phyloP scores from a whole-genome alignment of 345 rosid species.

The Lepidium didymum region DNA sequence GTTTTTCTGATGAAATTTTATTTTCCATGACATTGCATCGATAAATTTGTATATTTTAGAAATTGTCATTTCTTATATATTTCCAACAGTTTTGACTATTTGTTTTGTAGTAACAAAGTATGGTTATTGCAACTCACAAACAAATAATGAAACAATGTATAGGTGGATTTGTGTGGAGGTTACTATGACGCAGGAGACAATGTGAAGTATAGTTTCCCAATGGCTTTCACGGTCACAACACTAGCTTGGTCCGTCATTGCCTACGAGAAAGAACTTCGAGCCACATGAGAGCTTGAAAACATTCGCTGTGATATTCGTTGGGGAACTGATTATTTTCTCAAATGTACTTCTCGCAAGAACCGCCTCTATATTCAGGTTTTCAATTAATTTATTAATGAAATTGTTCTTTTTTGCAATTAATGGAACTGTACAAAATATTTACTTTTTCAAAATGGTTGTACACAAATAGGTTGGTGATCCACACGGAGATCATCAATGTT shows the following conservation, averaged over 20 bases:
- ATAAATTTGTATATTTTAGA: too few species aligned
- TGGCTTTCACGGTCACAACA: conserved; percentile 89
- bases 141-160: not conserved
- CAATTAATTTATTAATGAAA: not conserved
- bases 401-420: not conserved
- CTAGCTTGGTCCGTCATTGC: conserved; percentile 61
- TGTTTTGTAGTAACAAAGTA: not conserved
- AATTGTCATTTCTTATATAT: too few species aligned
- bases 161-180: conserved; percentile 82
- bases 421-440: not conserved
- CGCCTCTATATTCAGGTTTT: conserved; percentile 66
- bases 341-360: conserved; percentile 40
- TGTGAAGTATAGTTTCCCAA: conserved; percentile 77
- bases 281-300: conserved; percentile 45
- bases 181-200: conserved; percentile 94
- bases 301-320: conserved; percentile 56
- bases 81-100: too few species aligned
- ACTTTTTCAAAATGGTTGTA: not conserved
- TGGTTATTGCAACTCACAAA: not conserved
- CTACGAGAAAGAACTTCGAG: conserved; percentile 42
- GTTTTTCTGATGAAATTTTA: too few species aligned
- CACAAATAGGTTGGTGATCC: conserved; percentile 67
- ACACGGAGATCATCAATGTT: conserved; percentile 61
- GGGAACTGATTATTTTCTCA: conserved; percentile 93
- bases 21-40: too few species aligned